Percentiles rank a stretch among this genome's conserved stretches.
Evolutionary conservation across 768 basidiomycete species (phyloP).

Genomic region (Artomyces pyxidatus): DNA sequence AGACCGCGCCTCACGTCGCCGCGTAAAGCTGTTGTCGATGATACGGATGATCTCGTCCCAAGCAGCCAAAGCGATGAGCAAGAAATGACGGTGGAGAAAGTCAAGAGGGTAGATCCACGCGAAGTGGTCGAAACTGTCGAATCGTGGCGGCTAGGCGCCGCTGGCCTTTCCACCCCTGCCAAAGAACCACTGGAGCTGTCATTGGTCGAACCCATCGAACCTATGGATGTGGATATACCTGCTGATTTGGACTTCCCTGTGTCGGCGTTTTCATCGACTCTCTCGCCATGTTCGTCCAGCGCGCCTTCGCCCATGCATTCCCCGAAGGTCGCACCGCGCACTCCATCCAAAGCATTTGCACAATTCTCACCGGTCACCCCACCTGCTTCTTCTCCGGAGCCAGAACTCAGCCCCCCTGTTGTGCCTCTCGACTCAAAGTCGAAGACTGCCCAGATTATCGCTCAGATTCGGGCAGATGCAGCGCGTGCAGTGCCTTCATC

Average conservation of each 20-base stretch:
- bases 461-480: conserved; percentile 41
- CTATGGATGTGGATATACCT: background rate
- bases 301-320: conserved; percentile 7
- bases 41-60: conserved; percentile 31
- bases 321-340: background rate
- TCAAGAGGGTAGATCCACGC: conserved; percentile 17
- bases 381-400: conserved; percentile 15
- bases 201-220: background rate
- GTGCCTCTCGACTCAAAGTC: conserved; percentile 23
- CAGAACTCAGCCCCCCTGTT: conserved; percentile 24
- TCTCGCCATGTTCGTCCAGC: background rate
- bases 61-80: conserved; percentile 65
- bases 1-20: conserved; percentile 32
- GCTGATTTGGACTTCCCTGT: background rate
- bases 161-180: background rate
- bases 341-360: background rate
- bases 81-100: conserved; percentile 34
- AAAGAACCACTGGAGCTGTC: background rate
- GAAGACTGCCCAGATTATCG: conserved; percentile 54
- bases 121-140: conserved; percentile 31
- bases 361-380: conserved; percentile 18
- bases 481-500: conserved; percentile 29
- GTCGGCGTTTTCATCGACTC: background rate
- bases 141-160: conserved; percentile 33
- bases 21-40: conserved; percentile 1